phyloP scores from a whole-genome alignment of 2,329 filamentous ascomycete species.

The Trichophyton mentagrophytes region DNA sequence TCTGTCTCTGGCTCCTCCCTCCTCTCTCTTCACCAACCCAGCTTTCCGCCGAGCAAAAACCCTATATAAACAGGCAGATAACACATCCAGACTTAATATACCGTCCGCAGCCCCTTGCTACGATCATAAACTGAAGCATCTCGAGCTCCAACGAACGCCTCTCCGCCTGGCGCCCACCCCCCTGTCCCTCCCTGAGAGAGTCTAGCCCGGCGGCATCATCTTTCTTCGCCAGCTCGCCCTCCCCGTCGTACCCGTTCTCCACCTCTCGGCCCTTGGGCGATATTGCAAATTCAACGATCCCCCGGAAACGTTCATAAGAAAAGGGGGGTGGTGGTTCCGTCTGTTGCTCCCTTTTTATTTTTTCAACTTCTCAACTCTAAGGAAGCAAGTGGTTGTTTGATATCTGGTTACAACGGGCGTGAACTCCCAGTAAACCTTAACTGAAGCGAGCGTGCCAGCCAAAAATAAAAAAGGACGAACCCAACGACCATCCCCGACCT shows the following conservation, averaged over 20 bases:
- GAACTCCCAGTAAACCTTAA: neutral
- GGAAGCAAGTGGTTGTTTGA: neutral
- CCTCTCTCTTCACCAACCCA: neutral
- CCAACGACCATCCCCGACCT: neutral
- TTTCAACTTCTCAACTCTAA: neutral
- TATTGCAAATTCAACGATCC: neutral
- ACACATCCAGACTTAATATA: neutral
- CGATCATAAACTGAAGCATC: neutral
- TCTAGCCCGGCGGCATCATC: neutral
- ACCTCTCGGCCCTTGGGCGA: slow-evolving; percentile 1
- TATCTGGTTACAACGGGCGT: neutral
- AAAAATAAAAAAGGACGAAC: no score
- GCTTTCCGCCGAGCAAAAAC: neutral
- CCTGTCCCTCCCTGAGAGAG: neutral
- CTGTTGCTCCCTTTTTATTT: neutral
- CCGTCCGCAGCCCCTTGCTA: neutral
- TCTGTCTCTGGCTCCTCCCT: neutral
- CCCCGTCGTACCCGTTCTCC: slow-evolving; percentile 2
- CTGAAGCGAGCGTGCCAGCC: no score
- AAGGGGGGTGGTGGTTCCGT: neutral
- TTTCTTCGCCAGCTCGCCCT: neutral
- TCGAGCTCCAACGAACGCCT: slow-evolving; percentile 2
- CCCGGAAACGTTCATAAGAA: neutral
- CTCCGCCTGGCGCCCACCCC: neutral
- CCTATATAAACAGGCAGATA: neutral